Base-by-base conservation (phyloP, 345 rosid genomes). In the Citrus unshiu region DNA sequence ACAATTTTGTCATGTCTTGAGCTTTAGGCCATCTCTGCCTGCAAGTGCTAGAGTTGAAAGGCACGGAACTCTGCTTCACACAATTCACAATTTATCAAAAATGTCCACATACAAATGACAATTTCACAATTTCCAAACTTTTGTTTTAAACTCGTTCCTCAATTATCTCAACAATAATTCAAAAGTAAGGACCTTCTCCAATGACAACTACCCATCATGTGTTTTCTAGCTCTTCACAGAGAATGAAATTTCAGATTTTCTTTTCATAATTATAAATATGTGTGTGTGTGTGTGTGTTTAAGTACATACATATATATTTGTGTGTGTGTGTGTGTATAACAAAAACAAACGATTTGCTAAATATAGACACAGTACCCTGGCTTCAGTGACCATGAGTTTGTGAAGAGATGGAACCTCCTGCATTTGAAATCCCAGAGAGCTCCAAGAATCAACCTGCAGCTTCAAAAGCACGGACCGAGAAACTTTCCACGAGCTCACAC, bases 371-470 rank as follows among this genome's bases (percentile, higher is more conserved):
- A 32, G 65, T 84, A 91, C 99, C 95, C 90, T 92, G 70, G 93
- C 88, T 87, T 95, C 99, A 43, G 81, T 67, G 43, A 78, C 58
- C 82, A 92, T 91, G 71, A 93, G 92, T 70, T 84, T 83, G 39
- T 86, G 84, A 34, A 95, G 87, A 7, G 98, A 81, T 7, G 93
- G 93, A 77, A 93, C 87, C 43, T 88, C 91, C 84, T 90, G 93
- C 96, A 93, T 88, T 71, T 83, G 83, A 51, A 92, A 86, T 2
- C 96, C 95, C 69, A 96, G 79, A 0, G 93, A 85, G 66, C 83
- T 89, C 98, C 98, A 92, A 37, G 97, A 89, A 72, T 91, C 91
- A 57, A 81, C 91, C 81, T 81, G 82, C 77, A 92, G 84, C 5
- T 71, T 68, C 73, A 70, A 43, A 34, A 91, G 78, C 75, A 79